phyloP scores from a whole-genome alignment of 306 rosid genomes.

The Erythrophleum fordii region DNA sequence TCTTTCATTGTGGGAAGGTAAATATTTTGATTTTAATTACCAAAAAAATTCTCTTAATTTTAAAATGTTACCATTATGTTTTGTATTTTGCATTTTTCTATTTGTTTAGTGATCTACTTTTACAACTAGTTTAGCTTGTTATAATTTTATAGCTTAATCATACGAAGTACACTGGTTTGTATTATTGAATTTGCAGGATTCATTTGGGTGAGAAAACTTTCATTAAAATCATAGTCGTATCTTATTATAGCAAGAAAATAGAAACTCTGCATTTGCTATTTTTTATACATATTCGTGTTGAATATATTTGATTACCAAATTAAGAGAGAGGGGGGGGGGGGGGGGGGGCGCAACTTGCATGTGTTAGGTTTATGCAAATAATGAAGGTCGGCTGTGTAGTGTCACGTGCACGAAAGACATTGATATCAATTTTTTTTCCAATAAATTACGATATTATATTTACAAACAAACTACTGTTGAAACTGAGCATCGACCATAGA shows the following conservation, averaged over 20 bases:
- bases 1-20: background rate
- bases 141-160: background rate
- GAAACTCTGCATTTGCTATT: background rate
- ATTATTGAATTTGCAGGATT: background rate
- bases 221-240: background rate
- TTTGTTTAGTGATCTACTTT: background rate
- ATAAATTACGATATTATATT: background rate
- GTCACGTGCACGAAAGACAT: conserved; percentile 28
- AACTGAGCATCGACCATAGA: background rate
- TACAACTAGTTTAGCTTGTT: background rate
- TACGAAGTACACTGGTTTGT: background rate
- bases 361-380: conserved; percentile 34
- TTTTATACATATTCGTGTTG: background rate
- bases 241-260: background rate
- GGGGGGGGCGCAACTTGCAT: conserved; percentile 23
- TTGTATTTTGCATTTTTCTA: background rate
- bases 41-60: too few relatives aligned
- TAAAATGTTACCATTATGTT: background rate
- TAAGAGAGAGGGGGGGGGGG: too few relatives aligned
- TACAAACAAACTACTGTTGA: background rate
- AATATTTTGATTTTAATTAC: background rate
- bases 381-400: conserved; percentile 34
- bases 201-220: background rate
- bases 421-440: background rate
- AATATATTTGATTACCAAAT: background rate